A percentile compares a stretch with the other conserved stretches of the same genome.
These are phyloP conservation scores for Heteromeles arbutifolia DNA, from an alignment of 306 rosid species.

Conservation along the genomic window DNA sequence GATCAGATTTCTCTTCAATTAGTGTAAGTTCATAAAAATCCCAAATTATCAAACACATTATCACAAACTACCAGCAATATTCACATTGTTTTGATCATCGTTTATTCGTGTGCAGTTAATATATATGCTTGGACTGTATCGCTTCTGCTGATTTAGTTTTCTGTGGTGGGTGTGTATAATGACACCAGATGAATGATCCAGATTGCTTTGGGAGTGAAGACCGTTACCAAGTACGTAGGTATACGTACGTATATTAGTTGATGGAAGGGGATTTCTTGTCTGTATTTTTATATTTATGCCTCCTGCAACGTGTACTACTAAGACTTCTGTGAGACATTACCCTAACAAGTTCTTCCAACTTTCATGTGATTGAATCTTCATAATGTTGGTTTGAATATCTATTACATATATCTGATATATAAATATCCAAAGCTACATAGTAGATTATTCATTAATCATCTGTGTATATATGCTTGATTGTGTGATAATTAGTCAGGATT, in stretches of 20 bases:
- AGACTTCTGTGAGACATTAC: background rate
- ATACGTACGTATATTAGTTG: background rate
- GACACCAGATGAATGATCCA: background rate
- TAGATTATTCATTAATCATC: background rate
- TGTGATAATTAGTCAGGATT: background rate
- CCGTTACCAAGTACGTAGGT: background rate
- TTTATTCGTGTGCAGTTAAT: constrained; percentile 6
- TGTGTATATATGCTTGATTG: background rate
- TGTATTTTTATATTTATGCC: constrained; percentile 1
- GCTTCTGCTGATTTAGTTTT: background rate
- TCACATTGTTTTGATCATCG: background rate
- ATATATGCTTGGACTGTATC: background rate
- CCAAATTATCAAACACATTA: background rate
- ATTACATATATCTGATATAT: background rate
- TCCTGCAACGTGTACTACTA: background rate
- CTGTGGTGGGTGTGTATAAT: constrained; percentile 5
- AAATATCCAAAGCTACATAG: background rate
- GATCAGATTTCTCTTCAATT: constrained; percentile 80
- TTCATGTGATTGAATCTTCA: background rate
- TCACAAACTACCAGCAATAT: background rate
- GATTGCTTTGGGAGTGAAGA: background rate
- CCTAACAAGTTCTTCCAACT: background rate
- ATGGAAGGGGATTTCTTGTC: constrained; percentile 1
- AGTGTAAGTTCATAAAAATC: constrained; percentile 35
- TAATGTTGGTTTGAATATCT: background rate